Percentiles rank a stretch among this genome's conserved stretches.
phyloP scores from a whole-genome alignment of 192 early-diverging fungal genomes.

The Spizellomyces punctatus region DNA sequence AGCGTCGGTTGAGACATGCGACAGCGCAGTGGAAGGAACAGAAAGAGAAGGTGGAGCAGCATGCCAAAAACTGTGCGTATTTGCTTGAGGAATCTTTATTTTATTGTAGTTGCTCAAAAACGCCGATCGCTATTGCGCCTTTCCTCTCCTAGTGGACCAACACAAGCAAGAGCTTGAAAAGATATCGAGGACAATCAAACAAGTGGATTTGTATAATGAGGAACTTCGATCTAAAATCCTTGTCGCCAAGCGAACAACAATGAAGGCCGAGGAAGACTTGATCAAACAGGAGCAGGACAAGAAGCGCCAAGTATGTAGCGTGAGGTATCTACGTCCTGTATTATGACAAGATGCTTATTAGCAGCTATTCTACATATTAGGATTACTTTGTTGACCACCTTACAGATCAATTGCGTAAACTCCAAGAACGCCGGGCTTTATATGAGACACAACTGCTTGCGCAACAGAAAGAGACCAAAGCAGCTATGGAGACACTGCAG shows the following conservation, averaged over 20 bases:
- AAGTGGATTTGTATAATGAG: conserved; percentile 65
- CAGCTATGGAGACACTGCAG: conserved; percentile 59
- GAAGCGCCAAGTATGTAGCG: conserved; percentile 51
- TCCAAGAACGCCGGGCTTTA: conserved; percentile 57
- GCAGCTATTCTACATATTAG: conserved; percentile 23
- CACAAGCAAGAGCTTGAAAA: conserved; percentile 63
- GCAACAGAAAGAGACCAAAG: conserved; percentile 60
- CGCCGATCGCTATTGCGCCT: too few relatives aligned
- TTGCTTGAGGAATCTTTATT: background rate
- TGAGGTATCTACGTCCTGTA: background rate
- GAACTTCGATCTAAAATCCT: conserved; percentile 57
- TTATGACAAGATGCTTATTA: conserved; percentile 1
- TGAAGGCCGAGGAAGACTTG: conserved; percentile 67
- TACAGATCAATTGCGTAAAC: conserved; percentile 52
- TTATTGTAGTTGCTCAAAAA: too few relatives aligned
- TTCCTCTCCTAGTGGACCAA: conserved; percentile 47
- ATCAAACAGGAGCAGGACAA: conserved; percentile 62
- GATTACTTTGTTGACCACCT: conserved; percentile 65
- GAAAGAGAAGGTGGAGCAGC: conserved; percentile 41
- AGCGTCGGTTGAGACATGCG: conserved; percentile 43
- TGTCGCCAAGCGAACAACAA: conserved; percentile 59
- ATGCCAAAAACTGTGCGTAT: conserved; percentile 45
- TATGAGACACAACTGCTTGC: conserved; percentile 58
- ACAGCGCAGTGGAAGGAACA: conserved; percentile 50
- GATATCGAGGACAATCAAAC: conserved; percentile 57